Conservation (phyloP, 2,329 filamentous ascomycete species). For the Aspergillus sp. region DNA sequence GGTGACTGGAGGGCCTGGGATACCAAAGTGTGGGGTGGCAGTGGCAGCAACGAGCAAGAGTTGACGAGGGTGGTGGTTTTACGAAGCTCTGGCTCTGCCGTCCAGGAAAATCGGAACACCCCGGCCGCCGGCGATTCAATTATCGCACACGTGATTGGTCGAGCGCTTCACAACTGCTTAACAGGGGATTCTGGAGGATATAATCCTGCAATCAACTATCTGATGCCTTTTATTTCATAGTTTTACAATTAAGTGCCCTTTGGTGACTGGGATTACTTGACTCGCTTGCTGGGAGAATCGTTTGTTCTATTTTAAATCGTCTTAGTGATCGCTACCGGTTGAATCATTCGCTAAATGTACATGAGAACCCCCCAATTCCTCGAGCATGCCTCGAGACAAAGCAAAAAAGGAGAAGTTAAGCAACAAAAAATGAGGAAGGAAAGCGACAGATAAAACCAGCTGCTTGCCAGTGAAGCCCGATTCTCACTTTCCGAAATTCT, state of each 20-base stretch:
- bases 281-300: no score
- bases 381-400: slow-evolving; percentile 9
- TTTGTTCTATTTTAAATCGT: no score
- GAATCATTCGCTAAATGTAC: slow-evolving; percentile 1
- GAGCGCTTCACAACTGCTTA: no score
- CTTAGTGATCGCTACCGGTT: slow-evolving; percentile 3
- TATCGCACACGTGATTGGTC: slow-evolving; percentile 38
- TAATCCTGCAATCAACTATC: no score
- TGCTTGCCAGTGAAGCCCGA: not conserved
- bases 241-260: no score
- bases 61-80: slow-evolving; percentile 32
- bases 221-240: no score
- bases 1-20: slow-evolving; percentile 16
- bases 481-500: no score
- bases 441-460: not conserved
- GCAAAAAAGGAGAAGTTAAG: slow-evolving; percentile 13
- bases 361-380: slow-evolving; percentile 5
- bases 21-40: slow-evolving; percentile 11
- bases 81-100: slow-evolving; percentile 26
- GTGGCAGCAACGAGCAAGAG: slow-evolving; percentile 25
- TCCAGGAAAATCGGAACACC: slow-evolving; percentile 38
- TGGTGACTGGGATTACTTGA: no score
- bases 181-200: no score
- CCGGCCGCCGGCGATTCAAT: slow-evolving; percentile 35
- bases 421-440: not conserved